Percentiles rank a stretch among this genome's conserved stretches.
Evolutionary conservation across 768 basidiomycete genomes (phyloP).

Genomic region (Leccinellum rugosiceps): DNA sequence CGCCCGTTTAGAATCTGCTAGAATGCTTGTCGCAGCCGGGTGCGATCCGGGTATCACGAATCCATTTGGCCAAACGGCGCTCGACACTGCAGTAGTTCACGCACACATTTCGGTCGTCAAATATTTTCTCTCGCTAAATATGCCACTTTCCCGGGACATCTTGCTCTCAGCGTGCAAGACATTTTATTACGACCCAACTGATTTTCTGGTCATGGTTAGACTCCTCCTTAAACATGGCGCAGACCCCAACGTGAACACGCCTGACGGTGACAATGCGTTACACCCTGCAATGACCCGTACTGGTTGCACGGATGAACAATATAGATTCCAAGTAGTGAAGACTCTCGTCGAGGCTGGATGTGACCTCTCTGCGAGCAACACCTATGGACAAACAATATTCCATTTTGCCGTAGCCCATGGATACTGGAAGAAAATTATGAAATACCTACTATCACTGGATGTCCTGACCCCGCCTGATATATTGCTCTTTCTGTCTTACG

Average conservation of each 20-base stretch:
- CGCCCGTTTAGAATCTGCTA: neutral
- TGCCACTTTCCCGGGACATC: neutral
- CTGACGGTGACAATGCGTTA: neutral
- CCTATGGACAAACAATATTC: accelerated
- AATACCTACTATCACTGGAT: neutral
- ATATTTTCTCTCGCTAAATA: neutral
- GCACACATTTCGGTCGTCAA: neutral
- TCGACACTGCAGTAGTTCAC: neutral
- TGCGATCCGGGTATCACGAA: neutral
- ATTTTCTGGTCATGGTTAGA: neutral
- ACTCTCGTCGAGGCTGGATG: neutral
- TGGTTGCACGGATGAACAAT: too few relatives aligned
- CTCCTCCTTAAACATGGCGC: neutral
- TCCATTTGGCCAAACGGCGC: neutral
- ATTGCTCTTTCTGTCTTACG: neutral
- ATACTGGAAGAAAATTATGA: neutral
- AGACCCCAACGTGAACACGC: neutral
- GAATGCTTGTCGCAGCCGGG: neutral
- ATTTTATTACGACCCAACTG: accelerated
- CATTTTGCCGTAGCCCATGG: accelerated
- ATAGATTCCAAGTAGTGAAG: neutral
- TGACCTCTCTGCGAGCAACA: neutral
- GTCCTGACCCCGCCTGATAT: neutral
- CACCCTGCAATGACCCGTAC: accelerated
- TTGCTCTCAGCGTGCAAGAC: neutral